phyloP scores from a whole-genome alignment of 305 asterid species.

The Solanum aculeatissimum region DNA sequence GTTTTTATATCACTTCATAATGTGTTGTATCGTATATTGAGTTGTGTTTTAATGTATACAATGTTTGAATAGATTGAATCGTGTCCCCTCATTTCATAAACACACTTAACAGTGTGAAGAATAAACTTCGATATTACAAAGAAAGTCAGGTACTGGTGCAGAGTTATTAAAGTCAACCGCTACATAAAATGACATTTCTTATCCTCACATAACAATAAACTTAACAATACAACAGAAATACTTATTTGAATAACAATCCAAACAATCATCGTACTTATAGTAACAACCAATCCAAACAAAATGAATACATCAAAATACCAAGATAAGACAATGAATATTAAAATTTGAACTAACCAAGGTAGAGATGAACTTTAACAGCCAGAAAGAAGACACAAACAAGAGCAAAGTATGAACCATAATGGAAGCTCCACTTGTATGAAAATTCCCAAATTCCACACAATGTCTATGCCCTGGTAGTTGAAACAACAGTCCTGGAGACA shows the following conservation, averaged over 20 bases:
- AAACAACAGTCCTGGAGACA: constrained; percentile 40
- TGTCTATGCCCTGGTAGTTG: constrained; percentile 35
- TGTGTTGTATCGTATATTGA: too few relatives aligned
- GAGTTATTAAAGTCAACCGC: not conserved
- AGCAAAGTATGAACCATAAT: constrained; percentile 32
- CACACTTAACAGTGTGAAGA: not conserved
- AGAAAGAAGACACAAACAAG: constrained; percentile 29
- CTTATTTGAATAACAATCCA: not conserved
- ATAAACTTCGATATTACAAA: not conserved
- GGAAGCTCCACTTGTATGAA: constrained; percentile 38
- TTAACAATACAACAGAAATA: not conserved
- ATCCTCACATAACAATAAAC: not conserved
- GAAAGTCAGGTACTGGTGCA: too few relatives aligned
- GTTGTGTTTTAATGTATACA: too few relatives aligned
- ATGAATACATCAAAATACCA: not conserved
- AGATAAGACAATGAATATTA: not conserved
- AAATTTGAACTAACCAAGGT: constrained; percentile 11
- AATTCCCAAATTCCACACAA: constrained; percentile 32
- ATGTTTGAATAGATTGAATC: too few relatives aligned
- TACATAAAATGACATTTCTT: not conserved
- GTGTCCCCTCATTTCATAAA: not conserved
- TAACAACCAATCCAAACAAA: not conserved
- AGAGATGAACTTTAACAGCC: constrained; percentile 26
- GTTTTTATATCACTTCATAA: too few relatives aligned
- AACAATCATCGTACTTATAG: too few relatives aligned